A percentile compares a stretch with the other conserved stretches of the same genome.
phyloP scores from a whole-genome alignment of 2,329 filamentous ascomycete species.

The Cryphonectria carpinicola region DNA sequence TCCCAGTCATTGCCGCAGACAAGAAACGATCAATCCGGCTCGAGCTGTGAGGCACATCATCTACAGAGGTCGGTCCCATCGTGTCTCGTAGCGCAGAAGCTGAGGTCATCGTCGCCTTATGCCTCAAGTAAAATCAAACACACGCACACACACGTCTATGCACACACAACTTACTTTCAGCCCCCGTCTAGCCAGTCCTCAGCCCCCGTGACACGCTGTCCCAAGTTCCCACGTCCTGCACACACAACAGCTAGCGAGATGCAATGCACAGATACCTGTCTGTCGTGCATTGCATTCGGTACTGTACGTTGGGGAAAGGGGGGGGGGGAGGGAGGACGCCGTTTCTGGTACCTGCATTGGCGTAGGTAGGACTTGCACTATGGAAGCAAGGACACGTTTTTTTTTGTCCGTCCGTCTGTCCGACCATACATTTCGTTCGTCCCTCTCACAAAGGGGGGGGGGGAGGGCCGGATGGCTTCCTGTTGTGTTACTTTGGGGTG shows the following conservation, averaged over 20 bases:
- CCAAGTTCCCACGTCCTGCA: neutral
- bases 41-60: neutral
- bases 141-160: neutral
- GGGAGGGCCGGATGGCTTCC: neutral
- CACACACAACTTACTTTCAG: neutral
- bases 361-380: conserved; percentile 1
- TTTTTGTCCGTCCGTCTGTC: neutral
- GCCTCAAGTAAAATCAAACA: neutral
- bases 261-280: neutral
- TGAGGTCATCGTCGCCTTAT: neutral
- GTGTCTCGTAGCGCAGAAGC: neutral
- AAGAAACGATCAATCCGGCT: neutral
- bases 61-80: neutral
- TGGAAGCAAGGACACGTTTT: neutral
- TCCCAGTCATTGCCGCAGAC: neutral
- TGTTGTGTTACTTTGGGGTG: neutral
- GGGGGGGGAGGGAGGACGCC: neutral
- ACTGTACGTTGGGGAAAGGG: neutral
- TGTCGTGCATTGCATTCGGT: neutral
- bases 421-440: no score
- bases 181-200: neutral
- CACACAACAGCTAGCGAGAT: neutral
- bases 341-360: conserved; percentile 5
- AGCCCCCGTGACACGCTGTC: neutral
- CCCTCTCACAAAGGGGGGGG: no score